Evolutionary conservation across 2,329 filamentous ascomycete species (phyloP).

Genomic region (Monosporascus ibericus): DNA sequence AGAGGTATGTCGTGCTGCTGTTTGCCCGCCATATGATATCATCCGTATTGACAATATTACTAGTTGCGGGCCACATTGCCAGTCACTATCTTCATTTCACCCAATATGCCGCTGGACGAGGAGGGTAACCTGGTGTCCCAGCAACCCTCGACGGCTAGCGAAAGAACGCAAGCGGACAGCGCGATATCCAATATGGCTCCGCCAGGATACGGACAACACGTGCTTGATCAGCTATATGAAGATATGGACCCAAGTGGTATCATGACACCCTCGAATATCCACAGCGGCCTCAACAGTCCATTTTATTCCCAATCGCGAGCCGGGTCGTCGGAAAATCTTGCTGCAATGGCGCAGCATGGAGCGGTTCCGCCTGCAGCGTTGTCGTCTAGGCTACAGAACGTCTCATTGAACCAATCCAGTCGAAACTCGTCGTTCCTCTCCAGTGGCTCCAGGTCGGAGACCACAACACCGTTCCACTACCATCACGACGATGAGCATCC

Average conservation of each 20-base stretch:
- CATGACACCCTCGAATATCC: conserved; percentile 51
- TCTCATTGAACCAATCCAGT: conserved; percentile 46
- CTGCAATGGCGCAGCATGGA: conserved; percentile 45
- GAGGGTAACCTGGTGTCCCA: conserved; percentile 71
- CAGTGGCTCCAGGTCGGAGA: conserved; percentile 35
- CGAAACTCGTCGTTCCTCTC: conserved; percentile 42
- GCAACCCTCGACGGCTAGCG: conserved; percentile 42
- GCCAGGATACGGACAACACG: conserved; percentile 87
- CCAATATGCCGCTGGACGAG: conserved; percentile 83
- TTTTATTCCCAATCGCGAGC: conserved; percentile 66
- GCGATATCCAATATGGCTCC: conserved; percentile 66
- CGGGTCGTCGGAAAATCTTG: conserved; percentile 76
- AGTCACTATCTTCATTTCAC: conserved; percentile 91
- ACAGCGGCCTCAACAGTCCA: conserved; percentile 75
- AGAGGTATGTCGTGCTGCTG: conserved; percentile 51
- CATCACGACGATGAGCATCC: conserved; percentile 27
- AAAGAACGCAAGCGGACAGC: conserved; percentile 33
- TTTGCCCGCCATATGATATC: conserved; percentile 5
- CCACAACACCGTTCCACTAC: conserved; percentile 36
- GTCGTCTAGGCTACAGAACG: conserved; percentile 64
- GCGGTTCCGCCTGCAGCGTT: conserved; percentile 46
- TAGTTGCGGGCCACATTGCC: conserved; percentile 84
- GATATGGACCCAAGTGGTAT: conserved; percentile 78
- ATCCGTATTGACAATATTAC: conserved; percentile 8
- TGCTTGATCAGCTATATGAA: conserved; percentile 84